Base-by-base conservation (phyloP, 768 basidiomycete genomes). In the Mycena floridula region DNA sequence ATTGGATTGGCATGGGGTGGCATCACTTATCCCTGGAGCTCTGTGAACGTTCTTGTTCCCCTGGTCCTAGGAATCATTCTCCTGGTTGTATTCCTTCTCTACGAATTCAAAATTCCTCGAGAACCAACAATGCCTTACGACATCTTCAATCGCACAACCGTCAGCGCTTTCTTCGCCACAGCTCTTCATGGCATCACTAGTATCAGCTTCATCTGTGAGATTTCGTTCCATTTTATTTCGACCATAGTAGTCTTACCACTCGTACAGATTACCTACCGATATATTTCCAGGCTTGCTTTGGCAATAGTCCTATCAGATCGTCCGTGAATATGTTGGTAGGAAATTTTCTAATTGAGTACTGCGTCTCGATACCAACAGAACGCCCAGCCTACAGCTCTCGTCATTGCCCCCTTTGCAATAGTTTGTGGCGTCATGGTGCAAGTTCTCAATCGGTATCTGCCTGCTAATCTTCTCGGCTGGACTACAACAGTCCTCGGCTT, bases 201-300 rank as follows among this genome's bases (percentile, higher is more conserved):
- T 30, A 30, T 30, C 16, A 9, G 9, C 9, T 9, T 30, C 9
- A 30, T 30, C 9, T 30, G 28, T 30, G 16, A 30, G 28, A 16
- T 30, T 9, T 30, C 28, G 28, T 30, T 30, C 16, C 28, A 9
- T 16, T n/a, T n/a, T n/a, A n/a, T 9, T 9, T 30, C 28, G 9
- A 9, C 9, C 9, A 9, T 30, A 16, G 16, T 30, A 9, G n/a
- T n/a, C n/a, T 30, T 30, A 9, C 28, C 16, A 30, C 16, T 16
- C 16, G 28, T 30, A 9, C 16, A 65, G 68, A 68, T 48, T 73
- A 66, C 44, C 47, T 66, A 1, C 67, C 68, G 1, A 61, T 69
- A 12, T 73, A 63, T 50, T 73, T 68, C 51, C 72, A 73, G 47
- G 69, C 68, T 0, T 64, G 62, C 49, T 59, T 59, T 28, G 58